Base-by-base conservation (phyloP, 2,329 filamentous ascomycete genomes). In the Fusarium sp. region DNA sequence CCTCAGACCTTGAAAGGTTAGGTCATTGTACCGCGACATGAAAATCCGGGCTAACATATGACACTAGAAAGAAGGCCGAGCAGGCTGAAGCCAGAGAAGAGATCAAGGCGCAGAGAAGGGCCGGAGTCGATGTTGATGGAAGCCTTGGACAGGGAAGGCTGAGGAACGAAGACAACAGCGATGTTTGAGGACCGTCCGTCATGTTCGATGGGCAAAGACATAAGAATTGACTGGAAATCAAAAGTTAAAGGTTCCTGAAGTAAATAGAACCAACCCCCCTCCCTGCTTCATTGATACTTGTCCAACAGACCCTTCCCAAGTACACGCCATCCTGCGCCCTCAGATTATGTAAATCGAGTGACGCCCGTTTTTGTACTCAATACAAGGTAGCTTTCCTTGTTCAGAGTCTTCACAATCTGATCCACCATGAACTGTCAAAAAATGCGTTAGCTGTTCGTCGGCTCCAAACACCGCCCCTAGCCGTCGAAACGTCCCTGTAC, bases 61-160 rank as follows among this genome's bases (percentile, higher is more conserved):
- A 1, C 1, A 20, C 8, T n/a, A 73, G 70, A 50, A 73, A 73
- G 51, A 73, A 71, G 42, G 58, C 59, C 4, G 70, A 73, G 46
- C 70, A 73, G 36, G 58, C 70, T 13, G 61, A 66, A 18, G 70
- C 70, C 14, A 60, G 70, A 49, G 65, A 67, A 31, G 51, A 69
- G 2, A 62, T 73, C 31, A 73, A 71, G 27, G 44, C 65, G 6
- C 54, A 71, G 53, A 66, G 70, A 34, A 44, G 61, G 33, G 70
- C 68, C 2, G 70, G 70, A 14, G 62, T 67, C 8, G 62, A 73
- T 50, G 57, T 73, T 3, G 68, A 73, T 58, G 70, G 70, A 36
- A 59, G 58, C 23, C 59, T 69, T 44, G 65, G 65, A 10, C 58
- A 71, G n/a, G 68, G 68, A 7, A 56, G 68, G 5, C 20, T 44